Base-by-base conservation (phyloP, 164 flowering plant genomes). In the Vitis riparia region DNA sequence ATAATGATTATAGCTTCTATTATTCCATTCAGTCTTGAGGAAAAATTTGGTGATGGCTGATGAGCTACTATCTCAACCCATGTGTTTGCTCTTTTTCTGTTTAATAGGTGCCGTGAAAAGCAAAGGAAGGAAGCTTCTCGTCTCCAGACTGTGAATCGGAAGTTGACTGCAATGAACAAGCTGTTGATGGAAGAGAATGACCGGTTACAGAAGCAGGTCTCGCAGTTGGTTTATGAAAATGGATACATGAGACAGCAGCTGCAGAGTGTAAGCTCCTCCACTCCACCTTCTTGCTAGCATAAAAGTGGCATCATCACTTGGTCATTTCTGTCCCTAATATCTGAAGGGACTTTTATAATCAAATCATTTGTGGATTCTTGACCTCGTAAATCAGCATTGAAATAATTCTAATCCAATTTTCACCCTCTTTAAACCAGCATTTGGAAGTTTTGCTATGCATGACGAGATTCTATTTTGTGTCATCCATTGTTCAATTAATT, bases 181-280 rank as follows among this genome's bases (percentile, higher is more conserved):
- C 78, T 92, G 76, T 78, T 92, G 79, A 92, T 90, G 95, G 97
- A 92, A 75, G 97, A 92, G 78, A 90, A 92, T 78, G 97, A 92
- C 73, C 89, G 97, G 19, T 75, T 92, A 67, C 97, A 90, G 80
- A 92, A 92, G 76, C 97, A 92, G 82, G 93, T 92, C 67, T 90
- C 97, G 0, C 91, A 90, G 57, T 51, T 92, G 78, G 93, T 90
- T 37, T 89, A 85, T 77, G 92, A 92, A 64, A 92, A 92, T 76
- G 93, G 97, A 14, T 90, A 71, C 72, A 87, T 90, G 93, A 81
- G 82, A n/a, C 86, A 80, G 16, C 90, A 90, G 68, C 69, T 87
- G 63, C 87, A 84, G 0, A 84, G 70, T 73, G 97, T 92, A 81
- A 76, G 86, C 47, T 27, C 29, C 9, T 62, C 30, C 30, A 8